Conservation (phyloP, 352 stramenopile species). For the Phytophthora cajani region DNA sequence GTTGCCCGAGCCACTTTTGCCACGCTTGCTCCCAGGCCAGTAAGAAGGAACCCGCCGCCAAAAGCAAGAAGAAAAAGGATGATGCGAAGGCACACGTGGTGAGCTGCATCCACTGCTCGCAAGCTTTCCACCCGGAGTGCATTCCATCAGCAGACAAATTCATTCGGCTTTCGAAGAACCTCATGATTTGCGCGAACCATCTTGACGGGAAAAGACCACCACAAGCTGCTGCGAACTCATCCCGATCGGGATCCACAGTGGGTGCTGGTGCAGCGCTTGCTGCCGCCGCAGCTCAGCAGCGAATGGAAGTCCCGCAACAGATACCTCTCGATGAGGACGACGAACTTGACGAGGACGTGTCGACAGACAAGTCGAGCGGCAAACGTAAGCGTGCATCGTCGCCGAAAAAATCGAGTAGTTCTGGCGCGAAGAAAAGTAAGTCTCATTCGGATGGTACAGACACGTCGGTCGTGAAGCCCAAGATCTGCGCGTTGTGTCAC, state of each 20-base stretch:
- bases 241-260: constrained; percentile 7
- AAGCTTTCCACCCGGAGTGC: constrained; percentile 84
- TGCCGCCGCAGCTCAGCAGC: constrained; percentile 31
- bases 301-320: constrained; percentile 31
- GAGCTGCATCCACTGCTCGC: constrained; percentile 88
- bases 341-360: constrained; percentile 20
- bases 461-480: constrained; percentile 31
- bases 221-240: constrained; percentile 13
- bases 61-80: constrained; percentile 51
- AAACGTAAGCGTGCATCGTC: constrained; percentile 43
- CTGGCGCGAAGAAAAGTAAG: constrained; percentile 37
- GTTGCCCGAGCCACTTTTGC: constrained; percentile 92
- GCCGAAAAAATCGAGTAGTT: constrained; percentile 8
- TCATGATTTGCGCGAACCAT: constrained; percentile 92
- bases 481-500: constrained; percentile 70
- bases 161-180: constrained; percentile 82
- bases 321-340: constrained; percentile 44
- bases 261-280: constrained; percentile 25
- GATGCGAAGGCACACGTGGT: constrained; percentile 47
- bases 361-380: constrained; percentile 18
- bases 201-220: constrained; percentile 53
- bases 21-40: constrained; percentile 60
- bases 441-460: constrained; percentile 4
- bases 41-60: constrained; percentile 20
- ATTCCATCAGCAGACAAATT: constrained; percentile 79